Conservation (phyloP, 2,329 filamentous ascomycete species). For the Nannizziopsis barbatae region DNA sequence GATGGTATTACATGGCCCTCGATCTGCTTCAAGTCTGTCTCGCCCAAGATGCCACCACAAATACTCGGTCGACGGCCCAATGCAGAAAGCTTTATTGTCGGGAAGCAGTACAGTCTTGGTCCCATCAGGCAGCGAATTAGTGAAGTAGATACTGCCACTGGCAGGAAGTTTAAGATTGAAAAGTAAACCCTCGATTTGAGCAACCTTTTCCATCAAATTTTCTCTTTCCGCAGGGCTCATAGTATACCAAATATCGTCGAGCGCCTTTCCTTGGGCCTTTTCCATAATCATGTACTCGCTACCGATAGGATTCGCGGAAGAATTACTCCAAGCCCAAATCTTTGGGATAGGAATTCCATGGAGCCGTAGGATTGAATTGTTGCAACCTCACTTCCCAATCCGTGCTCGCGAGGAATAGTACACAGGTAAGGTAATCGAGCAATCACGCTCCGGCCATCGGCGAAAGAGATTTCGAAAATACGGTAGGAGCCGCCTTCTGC, state of each 20-base stretch:
- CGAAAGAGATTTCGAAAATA: constrained; percentile 23
- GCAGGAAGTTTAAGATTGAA: no score
- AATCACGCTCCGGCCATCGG: constrained; percentile 21
- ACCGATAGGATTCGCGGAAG: constrained; percentile 18
- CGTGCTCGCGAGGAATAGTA: constrained; percentile 19
- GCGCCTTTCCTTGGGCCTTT: constrained; percentile 18
- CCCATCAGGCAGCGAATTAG: background rate
- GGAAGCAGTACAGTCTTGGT: background rate
- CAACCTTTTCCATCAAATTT: constrained; percentile 14
- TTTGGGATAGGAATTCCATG: constrained; percentile 21
- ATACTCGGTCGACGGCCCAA: constrained; percentile 17
- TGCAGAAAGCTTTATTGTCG: constrained; percentile 6
- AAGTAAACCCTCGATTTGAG: constrained; percentile 13
- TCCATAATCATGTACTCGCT: constrained; percentile 26
- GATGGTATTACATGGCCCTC: constrained; percentile 17
- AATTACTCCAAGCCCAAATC: constrained; percentile 19
- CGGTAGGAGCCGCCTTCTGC: constrained; percentile 30
- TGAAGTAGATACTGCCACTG: no score
- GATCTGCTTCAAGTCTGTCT: constrained; percentile 9
- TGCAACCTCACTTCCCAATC: constrained; percentile 27
- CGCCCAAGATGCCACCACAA: constrained; percentile 17
- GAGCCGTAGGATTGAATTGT: constrained; percentile 22
- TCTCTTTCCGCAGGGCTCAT: constrained; percentile 20
- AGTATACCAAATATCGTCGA: constrained; percentile 17
- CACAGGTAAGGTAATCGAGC: constrained; percentile 27